Evolutionary conservation across 352 stramenopile species (phyloP).

Genomic region (Saprolegnia diclina): DNA sequence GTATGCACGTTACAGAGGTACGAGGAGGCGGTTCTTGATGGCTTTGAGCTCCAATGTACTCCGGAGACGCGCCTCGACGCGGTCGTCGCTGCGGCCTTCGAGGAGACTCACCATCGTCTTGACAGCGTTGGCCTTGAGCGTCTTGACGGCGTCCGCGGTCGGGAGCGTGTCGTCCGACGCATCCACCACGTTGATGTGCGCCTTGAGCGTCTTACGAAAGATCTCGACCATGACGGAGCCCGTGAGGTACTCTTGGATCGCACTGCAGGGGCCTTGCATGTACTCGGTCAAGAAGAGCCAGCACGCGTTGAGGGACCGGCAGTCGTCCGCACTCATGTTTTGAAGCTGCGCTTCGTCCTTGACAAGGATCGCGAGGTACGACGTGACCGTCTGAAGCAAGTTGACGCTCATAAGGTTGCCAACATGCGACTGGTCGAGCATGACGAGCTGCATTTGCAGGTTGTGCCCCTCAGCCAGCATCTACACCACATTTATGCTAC

Average conservation of each 20-base stretch:
- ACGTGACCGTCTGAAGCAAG: constrained; percentile 26
- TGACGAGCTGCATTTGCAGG: constrained; percentile 31
- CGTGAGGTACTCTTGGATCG: constrained; percentile 30
- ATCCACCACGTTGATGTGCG: constrained; percentile 24
- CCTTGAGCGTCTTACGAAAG: constrained; percentile 30
- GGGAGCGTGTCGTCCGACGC: constrained; percentile 10
- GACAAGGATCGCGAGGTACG: constrained; percentile 29
- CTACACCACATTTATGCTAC: constrained; percentile 4
- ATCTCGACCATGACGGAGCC: constrained; percentile 30
- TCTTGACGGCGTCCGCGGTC: constrained; percentile 22
- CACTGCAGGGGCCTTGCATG: constrained; percentile 31
- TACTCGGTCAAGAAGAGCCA: constrained; percentile 31
- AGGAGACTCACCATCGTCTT: constrained; percentile 29
- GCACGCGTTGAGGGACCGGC: constrained; percentile 24
- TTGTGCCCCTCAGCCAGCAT: constrained; percentile 28
- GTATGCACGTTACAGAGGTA: background rate
- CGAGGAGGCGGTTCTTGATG: constrained; percentile 24
- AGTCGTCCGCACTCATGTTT: constrained; percentile 10
- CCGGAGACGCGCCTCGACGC: constrained; percentile 14
- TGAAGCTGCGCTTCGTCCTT: constrained; percentile 29
- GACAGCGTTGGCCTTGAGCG: constrained; percentile 30
- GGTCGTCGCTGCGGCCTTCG: constrained; percentile 27
- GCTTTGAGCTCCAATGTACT: constrained; percentile 26
- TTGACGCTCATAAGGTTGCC: constrained; percentile 27
- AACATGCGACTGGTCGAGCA: constrained; percentile 28